These are phyloP conservation scores for Lodderomyces margitis DNA, from an alignment of 1,139 yeast genomes.

Conservation along the genomic window DNA sequence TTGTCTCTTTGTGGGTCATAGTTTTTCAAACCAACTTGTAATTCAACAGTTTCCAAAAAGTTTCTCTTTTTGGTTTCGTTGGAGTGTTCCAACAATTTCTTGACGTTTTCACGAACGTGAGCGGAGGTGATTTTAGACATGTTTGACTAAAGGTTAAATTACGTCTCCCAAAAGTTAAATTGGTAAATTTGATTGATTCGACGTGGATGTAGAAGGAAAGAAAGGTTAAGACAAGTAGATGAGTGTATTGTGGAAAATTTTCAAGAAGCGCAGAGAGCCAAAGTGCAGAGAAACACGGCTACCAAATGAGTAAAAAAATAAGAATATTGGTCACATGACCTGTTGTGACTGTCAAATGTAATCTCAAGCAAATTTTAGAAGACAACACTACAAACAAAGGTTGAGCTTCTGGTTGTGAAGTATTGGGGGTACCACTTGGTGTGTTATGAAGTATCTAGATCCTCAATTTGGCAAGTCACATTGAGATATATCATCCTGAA, in stretches of 20 bases:
- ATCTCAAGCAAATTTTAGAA: not conserved
- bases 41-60: slow-evolving; percentile 99
- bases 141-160: slow-evolving; percentile 26
- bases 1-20: slow-evolving; percentile 99
- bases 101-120: slow-evolving; percentile 96
- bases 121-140: slow-evolving; percentile 94
- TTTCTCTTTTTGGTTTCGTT: slow-evolving; percentile 98
- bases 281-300: not conserved
- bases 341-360: not conserved
- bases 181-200: slow-evolving; percentile 51
- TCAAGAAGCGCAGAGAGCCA: not conserved
- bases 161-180: slow-evolving; percentile 71
- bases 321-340: slow-evolving; percentile 1
- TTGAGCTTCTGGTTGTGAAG: too few species aligned
- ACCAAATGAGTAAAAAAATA: not conserved
- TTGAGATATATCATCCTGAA: too few species aligned
- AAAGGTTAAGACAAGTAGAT: slow-evolving; percentile 1
- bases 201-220: slow-evolving; percentile 41
- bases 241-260: slow-evolving; percentile 6
- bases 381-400: not conserved
- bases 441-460: too few species aligned
- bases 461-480: too few species aligned
- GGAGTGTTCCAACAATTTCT: slow-evolving; percentile 87
- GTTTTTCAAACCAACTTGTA: slow-evolving; percentile 99
- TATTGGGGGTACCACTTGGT: too few species aligned